Evolutionary conservation across 2,329 filamentous ascomycete genomes (phyloP), one percentile per base, ranked within the genome.

Genomic region (Colletotrichum tanaceti): DNA sequence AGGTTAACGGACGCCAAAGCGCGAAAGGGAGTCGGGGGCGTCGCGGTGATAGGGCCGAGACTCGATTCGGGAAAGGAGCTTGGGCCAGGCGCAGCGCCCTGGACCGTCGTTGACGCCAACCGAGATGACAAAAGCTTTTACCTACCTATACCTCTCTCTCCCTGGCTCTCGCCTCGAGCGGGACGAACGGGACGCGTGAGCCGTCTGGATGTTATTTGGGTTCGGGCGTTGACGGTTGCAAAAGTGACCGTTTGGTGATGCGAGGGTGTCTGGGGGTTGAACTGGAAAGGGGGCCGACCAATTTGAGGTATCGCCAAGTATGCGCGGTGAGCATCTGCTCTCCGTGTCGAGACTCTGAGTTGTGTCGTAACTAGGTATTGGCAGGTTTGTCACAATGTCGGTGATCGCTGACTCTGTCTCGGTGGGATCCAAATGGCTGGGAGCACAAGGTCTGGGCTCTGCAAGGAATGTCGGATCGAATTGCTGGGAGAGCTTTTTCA

Each of bases 1-100:
- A 52, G 35, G 22, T 41, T 16, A 46, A 50, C 20, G 18, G 58
- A 35, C 58, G 58, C 58, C 46, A 60, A 43, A 32, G 24, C 44
- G 46, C 58, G 47, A 52, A 60, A 64, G 53, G 52, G 43, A 50
- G 41, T 39, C 41, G 52, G 18, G 28, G 43, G 22, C 5, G 53
- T 39, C 18, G 22, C 53, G 18, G 28, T 63, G 20, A 61, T 62
- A 44, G 35, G 61, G 32, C 32, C 32, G 32, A 35, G 32, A 35
- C 32, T 52, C 52, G 28, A 13, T 63, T 57, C 18, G 38, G 65
- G 53, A 58, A 67, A 64, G 52, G 60, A 64, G 65, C 65, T 67
- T 67, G 65, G 46, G 53, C 53, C 65, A 64, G 49, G 44, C 35
- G 59, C 28, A 64, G 39, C 44, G 47, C 47, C 44, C 58, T 61